Conservation (phyloP, 2,329 filamentous ascomycete species). For the Sporothrix schenckii region DNA sequence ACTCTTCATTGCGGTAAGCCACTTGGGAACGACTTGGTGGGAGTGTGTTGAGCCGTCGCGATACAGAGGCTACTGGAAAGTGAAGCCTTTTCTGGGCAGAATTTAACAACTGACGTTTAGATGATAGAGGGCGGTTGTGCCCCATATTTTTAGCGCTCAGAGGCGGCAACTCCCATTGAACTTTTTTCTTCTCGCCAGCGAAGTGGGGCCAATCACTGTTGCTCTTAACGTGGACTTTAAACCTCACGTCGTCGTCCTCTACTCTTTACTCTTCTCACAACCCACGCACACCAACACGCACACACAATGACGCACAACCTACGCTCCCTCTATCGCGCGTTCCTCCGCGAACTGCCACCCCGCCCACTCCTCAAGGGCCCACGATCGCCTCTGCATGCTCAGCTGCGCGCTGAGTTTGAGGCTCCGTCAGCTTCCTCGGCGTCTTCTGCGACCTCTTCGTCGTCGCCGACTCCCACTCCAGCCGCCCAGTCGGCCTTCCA, state of each 20-base stretch:
- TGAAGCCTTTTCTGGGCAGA: background rate
- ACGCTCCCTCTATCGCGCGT: conserved; percentile 81
- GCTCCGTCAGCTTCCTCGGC: conserved; percentile 40
- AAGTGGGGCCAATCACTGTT: background rate
- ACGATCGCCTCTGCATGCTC: conserved; percentile 70
- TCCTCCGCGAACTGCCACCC: conserved; percentile 86
- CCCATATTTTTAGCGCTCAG: conserved; percentile 9
- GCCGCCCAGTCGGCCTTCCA: conserved; percentile 42
- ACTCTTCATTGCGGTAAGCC: conserved; percentile 2
- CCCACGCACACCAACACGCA: background rate
- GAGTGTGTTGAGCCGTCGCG: background rate
- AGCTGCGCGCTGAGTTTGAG: conserved; percentile 66
- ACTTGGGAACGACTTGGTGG: background rate
- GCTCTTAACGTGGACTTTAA: background rate
- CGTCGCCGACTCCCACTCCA: conserved; percentile 22
- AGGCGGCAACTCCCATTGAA: background rate
- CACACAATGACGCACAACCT: conserved; percentile 44
- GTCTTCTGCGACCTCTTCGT: conserved; percentile 38
- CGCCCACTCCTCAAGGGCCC: conserved; percentile 59
- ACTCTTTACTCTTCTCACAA: background rate
- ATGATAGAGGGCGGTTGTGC: background rate
- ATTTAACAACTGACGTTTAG: conserved; percentile 1
- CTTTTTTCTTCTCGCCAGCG: background rate
- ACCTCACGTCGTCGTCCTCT: background rate
- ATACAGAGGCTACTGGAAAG: background rate